Evolutionary conservation across 1,139 yeast genomes (phyloP).

Genomic region (Candida smagusa): DNA sequence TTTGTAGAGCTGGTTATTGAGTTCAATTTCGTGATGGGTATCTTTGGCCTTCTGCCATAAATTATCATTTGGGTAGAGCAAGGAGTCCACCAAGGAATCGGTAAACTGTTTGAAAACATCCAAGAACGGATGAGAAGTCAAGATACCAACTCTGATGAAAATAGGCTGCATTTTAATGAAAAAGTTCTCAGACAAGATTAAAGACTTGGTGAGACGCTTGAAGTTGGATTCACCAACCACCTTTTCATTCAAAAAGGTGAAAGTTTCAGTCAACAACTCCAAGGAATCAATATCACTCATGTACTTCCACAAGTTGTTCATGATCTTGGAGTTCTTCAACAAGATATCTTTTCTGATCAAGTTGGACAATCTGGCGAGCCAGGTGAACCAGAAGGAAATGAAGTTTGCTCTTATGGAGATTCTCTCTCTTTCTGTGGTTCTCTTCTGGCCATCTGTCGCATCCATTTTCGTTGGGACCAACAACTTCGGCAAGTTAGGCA

Average conservation of each 20-base stretch:
- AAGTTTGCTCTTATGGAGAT: constrained; percentile 55
- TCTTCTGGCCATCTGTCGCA: constrained; percentile 27
- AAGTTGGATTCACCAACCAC: constrained; percentile 61
- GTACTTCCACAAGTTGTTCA: constrained; percentile 64
- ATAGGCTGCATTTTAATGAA: constrained; percentile 56
- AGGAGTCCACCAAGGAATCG: constrained; percentile 52
- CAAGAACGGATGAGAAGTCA: constrained; percentile 12
- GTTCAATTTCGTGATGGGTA: constrained; percentile 17
- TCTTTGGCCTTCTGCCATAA: constrained; percentile 43
- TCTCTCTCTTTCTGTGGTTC: constrained; percentile 28
- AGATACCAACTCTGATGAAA: constrained; percentile 35
- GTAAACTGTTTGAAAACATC: constrained; percentile 48
- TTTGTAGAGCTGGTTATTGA: constrained; percentile 50
- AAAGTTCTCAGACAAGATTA: constrained; percentile 76
- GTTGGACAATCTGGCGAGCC: constrained; percentile 48
- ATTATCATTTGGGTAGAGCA: constrained; percentile 59
- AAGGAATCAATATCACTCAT: constrained; percentile 52
- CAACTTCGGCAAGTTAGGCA: constrained; percentile 60
- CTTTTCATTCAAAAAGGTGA: constrained; percentile 47
- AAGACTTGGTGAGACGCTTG: constrained; percentile 67
- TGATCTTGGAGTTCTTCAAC: constrained; percentile 52
- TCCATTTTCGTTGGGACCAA: constrained; percentile 53
- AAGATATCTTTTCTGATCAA: constrained; percentile 62
- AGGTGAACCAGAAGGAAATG: constrained; percentile 56
- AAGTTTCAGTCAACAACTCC: constrained; percentile 35